Conservation (phyloP, 805 yeast genomes). For the Millerozyma acaciae region DNA sequence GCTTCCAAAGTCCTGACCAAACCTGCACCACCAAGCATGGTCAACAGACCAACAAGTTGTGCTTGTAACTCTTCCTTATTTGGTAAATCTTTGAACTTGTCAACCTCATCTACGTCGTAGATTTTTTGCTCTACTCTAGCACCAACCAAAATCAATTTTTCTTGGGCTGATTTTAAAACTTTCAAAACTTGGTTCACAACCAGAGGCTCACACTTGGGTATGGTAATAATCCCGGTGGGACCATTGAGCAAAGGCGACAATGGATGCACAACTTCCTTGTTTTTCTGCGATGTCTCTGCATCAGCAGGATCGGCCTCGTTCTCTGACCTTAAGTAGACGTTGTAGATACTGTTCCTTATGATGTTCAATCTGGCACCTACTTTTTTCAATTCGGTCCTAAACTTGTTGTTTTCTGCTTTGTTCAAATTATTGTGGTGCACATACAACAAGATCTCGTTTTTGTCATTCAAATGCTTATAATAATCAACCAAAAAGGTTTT, state of each 20-base stretch:
- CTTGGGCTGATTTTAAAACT: constrained; percentile 59
- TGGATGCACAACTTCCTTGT: constrained; percentile 56
- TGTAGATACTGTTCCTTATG: constrained; percentile 65
- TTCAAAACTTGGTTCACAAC: constrained; percentile 60
- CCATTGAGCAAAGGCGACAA: constrained; percentile 69
- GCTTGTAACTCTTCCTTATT: constrained; percentile 66
- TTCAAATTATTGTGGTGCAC: constrained; percentile 81
- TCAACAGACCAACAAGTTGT: constrained; percentile 77
- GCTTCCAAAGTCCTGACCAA: constrained; percentile 76
- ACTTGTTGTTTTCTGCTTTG: constrained; percentile 60
- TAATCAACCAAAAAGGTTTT: constrained; percentile 83
- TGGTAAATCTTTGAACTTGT: constrained; percentile 70
- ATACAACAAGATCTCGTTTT: constrained; percentile 66
- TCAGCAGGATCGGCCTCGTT: constrained; percentile 72
- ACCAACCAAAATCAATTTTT: constrained; percentile 76
- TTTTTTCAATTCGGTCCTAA: constrained; percentile 57
- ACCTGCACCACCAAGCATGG: constrained; percentile 86
- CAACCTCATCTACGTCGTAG: constrained; percentile 49
- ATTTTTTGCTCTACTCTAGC: constrained; percentile 70
- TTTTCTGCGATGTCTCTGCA: constrained; percentile 43
- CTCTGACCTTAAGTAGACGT: constrained; percentile 71
- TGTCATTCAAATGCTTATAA: constrained; percentile 67
- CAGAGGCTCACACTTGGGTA: constrained; percentile 68
- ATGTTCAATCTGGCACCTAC: constrained; percentile 70
- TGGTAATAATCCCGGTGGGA: constrained; percentile 77